Conservation (phyloP, 257 asterid species). For the Salvia hispanica region DNA sequence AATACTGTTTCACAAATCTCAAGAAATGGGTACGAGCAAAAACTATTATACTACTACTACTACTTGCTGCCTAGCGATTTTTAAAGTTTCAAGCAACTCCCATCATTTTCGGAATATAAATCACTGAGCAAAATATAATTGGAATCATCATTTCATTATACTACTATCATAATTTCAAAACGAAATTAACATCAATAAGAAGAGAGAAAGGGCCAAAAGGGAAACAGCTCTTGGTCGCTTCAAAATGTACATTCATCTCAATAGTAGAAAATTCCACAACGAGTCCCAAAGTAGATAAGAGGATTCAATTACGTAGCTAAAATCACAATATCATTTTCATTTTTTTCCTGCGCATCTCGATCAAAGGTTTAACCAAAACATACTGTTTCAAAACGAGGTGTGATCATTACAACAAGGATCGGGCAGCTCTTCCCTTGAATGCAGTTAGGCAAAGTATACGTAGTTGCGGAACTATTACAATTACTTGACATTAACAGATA, state of each 20-base stretch:
- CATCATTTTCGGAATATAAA: too few relatives aligned
- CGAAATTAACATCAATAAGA: too few relatives aligned
- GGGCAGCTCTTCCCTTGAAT: background rate
- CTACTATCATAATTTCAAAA: too few relatives aligned
- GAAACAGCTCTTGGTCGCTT: background rate
- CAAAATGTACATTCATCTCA: background rate
- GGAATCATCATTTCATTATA: too few relatives aligned
- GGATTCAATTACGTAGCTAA: conserved; percentile 14
- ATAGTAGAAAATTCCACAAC: background rate
- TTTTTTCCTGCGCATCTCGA: background rate
- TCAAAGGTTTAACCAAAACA: background rate
- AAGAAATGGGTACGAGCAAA: too few relatives aligned
- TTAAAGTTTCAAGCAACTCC: too few relatives aligned
- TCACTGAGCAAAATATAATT: too few relatives aligned
- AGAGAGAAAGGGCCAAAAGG: background rate
- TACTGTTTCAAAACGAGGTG: background rate
- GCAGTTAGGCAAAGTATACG: background rate
- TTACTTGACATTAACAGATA: conserved; percentile 4
- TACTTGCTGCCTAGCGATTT: too few relatives aligned
- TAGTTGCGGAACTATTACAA: conserved; percentile 21
- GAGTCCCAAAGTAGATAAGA: background rate
- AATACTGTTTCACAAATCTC: too few relatives aligned
- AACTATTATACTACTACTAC: too few relatives aligned
- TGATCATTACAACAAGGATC: background rate
- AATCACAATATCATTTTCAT: background rate